A percentile compares a stretch with the other conserved stretches of the same genome.
Conservation (phyloP, 192 early-diverging fungal genomes). For the Entomortierella parvispora region DNA sequence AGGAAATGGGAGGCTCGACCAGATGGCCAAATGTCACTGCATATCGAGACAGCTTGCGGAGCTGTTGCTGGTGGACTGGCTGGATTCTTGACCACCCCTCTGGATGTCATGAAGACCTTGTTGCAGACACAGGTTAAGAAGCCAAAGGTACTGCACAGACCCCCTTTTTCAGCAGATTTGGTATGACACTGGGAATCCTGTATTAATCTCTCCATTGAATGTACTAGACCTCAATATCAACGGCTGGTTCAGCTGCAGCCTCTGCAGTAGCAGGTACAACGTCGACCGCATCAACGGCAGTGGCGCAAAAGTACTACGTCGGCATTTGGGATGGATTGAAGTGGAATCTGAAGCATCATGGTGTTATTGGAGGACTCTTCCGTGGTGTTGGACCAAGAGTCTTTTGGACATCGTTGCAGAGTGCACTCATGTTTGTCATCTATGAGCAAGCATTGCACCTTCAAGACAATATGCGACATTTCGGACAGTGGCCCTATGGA, state of each 20-base stretch:
- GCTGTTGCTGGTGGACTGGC: conserved; percentile 67
- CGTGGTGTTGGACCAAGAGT: conserved; percentile 80
- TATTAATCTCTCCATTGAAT: neutral
- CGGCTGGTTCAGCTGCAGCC: conserved; percentile 2
- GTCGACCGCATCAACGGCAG: conserved; percentile 5
- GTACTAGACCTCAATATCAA: conserved; percentile 21
- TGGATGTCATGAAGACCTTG: conserved; percentile 69
- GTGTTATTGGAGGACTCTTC: conserved; percentile 68
- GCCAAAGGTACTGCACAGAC: conserved; percentile 32
- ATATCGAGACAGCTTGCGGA: conserved; percentile 58
- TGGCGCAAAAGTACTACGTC: conserved; percentile 56
- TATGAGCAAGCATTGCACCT: conserved; percentile 69
- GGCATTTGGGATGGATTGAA: conserved; percentile 65
- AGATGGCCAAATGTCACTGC: conserved; percentile 56
- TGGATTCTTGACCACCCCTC: conserved; percentile 65
- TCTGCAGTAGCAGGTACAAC: conserved; percentile 6
- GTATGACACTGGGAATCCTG: neutral
- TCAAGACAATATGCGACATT: conserved; percentile 54
- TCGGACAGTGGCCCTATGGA: conserved; percentile 43
- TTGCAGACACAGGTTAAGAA: conserved; percentile 63
- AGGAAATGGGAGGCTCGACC: conserved; percentile 41
- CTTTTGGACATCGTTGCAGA: conserved; percentile 76
- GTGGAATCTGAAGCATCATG: conserved; percentile 67
- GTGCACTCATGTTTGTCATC: conserved; percentile 78
- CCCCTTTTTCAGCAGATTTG: neutral